Conservation (phyloP, 257 asterid species). For the Asclepias syriaca region DNA sequence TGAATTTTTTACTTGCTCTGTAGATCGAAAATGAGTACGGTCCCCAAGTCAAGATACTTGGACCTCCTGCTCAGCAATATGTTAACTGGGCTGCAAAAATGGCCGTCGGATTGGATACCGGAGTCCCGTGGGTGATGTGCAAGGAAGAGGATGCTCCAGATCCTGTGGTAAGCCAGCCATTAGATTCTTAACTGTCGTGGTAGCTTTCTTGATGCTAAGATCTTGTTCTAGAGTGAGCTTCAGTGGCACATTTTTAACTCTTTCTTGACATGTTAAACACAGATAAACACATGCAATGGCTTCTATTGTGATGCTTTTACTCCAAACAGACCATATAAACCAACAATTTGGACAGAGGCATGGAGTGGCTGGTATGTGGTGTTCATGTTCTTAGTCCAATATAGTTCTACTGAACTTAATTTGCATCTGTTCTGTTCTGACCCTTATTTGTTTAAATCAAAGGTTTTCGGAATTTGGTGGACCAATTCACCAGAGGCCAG, state of each 20-base stretch:
- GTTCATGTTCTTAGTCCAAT: neutral
- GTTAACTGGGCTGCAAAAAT: conserved; percentile 44
- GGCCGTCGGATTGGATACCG: conserved; percentile 41
- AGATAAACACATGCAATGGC: conserved; percentile 96
- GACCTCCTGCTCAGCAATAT: conserved; percentile 32
- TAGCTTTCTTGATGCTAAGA: neutral
- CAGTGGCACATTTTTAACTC: neutral
- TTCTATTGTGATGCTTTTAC: conserved; percentile 78
- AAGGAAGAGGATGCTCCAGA: conserved; percentile 70
- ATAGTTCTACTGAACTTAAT: conserved; percentile 1
- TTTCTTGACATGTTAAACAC: conserved; percentile 14
- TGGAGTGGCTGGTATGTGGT: conserved; percentile 82
- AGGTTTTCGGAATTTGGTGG: conserved; percentile 92
- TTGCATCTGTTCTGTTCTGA: conserved; percentile 1
- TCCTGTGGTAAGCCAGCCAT: conserved; percentile 55
- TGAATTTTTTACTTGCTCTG: conserved; percentile 1
- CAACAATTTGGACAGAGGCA: conserved; percentile 94
- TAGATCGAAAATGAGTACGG: conserved; percentile 49
- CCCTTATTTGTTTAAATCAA: conserved; percentile 8
- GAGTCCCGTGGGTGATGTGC: conserved; percentile 56
- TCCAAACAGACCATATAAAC: conserved; percentile 85
- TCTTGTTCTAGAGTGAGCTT: neutral
- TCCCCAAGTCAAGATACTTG: conserved; percentile 30
- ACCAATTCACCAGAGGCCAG: conserved; percentile 68
- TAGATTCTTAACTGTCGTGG: neutral